Evolutionary conservation across 257 asterid species (phyloP).

Genomic region (Salvia splendens): DNA sequence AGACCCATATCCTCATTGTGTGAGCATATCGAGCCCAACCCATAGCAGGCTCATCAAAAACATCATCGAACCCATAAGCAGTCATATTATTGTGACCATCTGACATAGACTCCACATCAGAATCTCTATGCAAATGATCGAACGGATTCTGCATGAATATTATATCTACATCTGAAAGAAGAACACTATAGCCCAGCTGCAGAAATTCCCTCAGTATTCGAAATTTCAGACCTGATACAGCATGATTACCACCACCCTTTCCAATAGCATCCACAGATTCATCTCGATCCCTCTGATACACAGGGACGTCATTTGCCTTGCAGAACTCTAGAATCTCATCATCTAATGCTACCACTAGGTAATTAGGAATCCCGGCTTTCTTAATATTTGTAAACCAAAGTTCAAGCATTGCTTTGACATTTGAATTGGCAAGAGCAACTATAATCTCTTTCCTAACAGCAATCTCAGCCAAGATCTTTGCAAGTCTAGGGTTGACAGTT

Average conservation of each 20-base stretch:
- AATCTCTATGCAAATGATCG: conserved; percentile 60
- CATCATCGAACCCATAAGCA: conserved; percentile 79
- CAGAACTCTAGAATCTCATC: conserved; percentile 59
- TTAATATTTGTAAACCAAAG: conserved; percentile 65
- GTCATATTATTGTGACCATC: conserved; percentile 82
- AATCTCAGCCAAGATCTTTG: conserved; percentile 57
- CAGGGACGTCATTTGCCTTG: conserved; percentile 60
- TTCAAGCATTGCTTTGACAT: conserved; percentile 63
- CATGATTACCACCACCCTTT: conserved; percentile 65
- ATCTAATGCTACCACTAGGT: conserved; percentile 76
- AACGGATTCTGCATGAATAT: conserved; percentile 80
- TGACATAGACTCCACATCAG: conserved; percentile 87
- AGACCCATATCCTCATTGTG: conserved; percentile 90
- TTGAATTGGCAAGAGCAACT: conserved; percentile 80
- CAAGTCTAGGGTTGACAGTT: conserved; percentile 68
- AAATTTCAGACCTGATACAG: conserved; percentile 73
- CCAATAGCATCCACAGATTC: conserved; percentile 56
- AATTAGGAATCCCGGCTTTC: conserved; percentile 64
- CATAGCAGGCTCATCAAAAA: conserved; percentile 76
- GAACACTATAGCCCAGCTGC: conserved; percentile 75
- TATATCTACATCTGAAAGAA: conserved; percentile 78
- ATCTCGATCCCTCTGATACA: conserved; percentile 71
- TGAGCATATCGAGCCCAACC: conserved; percentile 90
- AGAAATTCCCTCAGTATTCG: conserved; percentile 79
- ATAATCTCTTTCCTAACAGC: conserved; percentile 66